Evolutionary conservation across 2,329 filamentous ascomycete species (phyloP).

Genomic region (Verticillium zaregamsianum): DNA sequence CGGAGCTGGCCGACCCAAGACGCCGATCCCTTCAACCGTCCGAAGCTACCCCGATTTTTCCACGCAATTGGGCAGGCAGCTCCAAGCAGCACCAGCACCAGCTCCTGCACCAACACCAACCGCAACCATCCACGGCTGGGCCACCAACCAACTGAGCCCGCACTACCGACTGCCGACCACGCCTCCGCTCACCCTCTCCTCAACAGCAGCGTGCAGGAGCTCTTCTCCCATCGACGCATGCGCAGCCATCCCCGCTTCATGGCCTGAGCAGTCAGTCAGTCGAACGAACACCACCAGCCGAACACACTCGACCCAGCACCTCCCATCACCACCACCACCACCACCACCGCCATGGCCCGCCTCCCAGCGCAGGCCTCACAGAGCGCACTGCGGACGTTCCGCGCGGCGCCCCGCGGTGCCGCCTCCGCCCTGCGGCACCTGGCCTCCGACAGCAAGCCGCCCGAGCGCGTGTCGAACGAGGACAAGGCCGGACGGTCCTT

Average conservation of each 20-base stretch:
- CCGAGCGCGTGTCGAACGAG: constrained; percentile 24
- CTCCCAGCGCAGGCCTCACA: constrained; percentile 7
- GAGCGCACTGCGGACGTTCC: constrained; percentile 8
- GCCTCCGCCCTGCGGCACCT: constrained; percentile 9
- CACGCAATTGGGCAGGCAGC: not conserved
- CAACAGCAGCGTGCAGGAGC: not conserved
- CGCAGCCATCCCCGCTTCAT: not conserved
- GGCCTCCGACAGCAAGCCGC: constrained; percentile 20
- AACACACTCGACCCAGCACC: not conserved
- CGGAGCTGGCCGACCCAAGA: not conserved
- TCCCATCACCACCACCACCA: not conserved
- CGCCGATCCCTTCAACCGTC: not conserved
- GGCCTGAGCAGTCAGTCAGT: not conserved
- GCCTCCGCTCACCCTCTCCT: not conserved
- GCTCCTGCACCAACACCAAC: not conserved
- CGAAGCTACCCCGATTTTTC: not conserved
- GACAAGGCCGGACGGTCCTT: constrained; percentile 39
- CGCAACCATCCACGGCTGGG: not conserved
- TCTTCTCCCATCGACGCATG: not conserved
- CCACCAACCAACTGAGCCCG: not conserved
- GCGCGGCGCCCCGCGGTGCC: constrained; percentile 8
- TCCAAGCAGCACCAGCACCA: not conserved
- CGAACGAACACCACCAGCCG: not conserved
- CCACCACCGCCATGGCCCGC: constrained; percentile 1
- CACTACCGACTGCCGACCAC: not conserved